Evolutionary conservation across 2,329 filamentous ascomycete species (phyloP).

Genomic region (Mycosphaerelloides madeirae): DNA sequence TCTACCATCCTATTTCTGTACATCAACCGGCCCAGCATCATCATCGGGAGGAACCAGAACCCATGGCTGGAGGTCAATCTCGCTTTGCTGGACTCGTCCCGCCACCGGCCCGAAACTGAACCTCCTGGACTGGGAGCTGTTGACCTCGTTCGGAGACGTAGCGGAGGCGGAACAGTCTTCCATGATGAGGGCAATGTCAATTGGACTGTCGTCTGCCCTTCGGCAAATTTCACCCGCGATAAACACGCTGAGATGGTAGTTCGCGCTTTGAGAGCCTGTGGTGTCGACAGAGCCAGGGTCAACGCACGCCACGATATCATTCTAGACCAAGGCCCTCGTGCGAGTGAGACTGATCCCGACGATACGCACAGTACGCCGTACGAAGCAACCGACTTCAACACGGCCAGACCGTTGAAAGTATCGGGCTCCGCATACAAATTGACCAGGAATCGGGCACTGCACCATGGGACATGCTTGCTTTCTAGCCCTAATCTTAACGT

Average conservation of each 20-base stretch:
- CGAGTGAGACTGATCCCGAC: slow-evolving; percentile 25
- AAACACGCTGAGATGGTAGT: slow-evolving; percentile 91
- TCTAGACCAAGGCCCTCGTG: slow-evolving; percentile 49
- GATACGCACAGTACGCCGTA: slow-evolving; percentile 46
- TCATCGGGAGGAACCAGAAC: slow-evolving; percentile 96
- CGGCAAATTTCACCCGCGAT: slow-evolving; percentile 71
- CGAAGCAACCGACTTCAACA: slow-evolving; percentile 30
- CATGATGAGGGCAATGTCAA: slow-evolving; percentile 93
- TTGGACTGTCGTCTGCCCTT: slow-evolving; percentile 84
- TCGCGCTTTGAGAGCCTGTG: slow-evolving; percentile 64
- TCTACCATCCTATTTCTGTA: slow-evolving; percentile 83
- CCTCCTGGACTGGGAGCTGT: slow-evolving; percentile 41
- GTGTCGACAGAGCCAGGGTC: slow-evolving; percentile 60
- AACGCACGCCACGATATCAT: slow-evolving; percentile 95
- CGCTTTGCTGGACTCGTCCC: slow-evolving; percentile 49
- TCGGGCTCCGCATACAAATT: slow-evolving; percentile 95
- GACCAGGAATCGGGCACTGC: slow-evolving; percentile 71
- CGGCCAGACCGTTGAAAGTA: slow-evolving; percentile 59
- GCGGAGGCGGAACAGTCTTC: slow-evolving; percentile 88
- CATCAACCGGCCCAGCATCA: slow-evolving; percentile 77
- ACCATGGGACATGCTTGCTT: slow-evolving; percentile 89
- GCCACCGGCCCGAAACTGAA: slow-evolving; percentile 30
- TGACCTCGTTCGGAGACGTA: slow-evolving; percentile 73
- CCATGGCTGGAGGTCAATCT: slow-evolving; percentile 91
- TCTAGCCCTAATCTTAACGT: slow-evolving; percentile 66